These are phyloP conservation scores for Coniochaeta sp. DNA, from an alignment of 2,329 filamentous ascomycete species.

Conservation along the genomic window DNA sequence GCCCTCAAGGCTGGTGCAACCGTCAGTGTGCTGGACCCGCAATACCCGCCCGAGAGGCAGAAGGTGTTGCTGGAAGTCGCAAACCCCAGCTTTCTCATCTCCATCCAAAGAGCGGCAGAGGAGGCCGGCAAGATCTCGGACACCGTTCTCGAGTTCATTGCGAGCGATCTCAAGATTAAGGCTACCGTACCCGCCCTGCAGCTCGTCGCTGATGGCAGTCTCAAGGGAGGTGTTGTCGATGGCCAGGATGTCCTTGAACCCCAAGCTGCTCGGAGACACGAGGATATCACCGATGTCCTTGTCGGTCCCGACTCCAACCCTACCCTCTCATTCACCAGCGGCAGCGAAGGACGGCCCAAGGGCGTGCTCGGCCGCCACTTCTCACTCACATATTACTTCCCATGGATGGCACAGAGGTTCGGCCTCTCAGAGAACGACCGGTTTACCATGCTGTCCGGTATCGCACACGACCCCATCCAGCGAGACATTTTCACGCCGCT, in stretches of 20 bases:
- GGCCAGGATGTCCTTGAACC: constrained; percentile 57
- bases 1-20: constrained; percentile 54
- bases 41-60: constrained; percentile 74
- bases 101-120: constrained; percentile 63
- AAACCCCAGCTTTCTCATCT: constrained; percentile 60
- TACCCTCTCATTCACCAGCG: constrained; percentile 68
- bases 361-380: constrained; percentile 85
- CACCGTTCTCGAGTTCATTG: constrained; percentile 57
- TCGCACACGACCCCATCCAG: constrained; percentile 68
- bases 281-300: constrained; percentile 60
- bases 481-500: constrained; percentile 84
- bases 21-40: constrained; percentile 67
- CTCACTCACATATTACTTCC: constrained; percentile 77
- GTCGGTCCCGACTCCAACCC: constrained; percentile 82
- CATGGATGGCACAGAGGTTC: constrained; percentile 88
- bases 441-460: constrained; percentile 81
- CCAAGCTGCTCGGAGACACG: constrained; percentile 45
- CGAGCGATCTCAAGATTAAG: constrained; percentile 64
- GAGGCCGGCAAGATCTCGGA: constrained; percentile 52
- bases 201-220: constrained; percentile 61
- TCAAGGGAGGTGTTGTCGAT: constrained; percentile 61
- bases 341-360: constrained; percentile 71
- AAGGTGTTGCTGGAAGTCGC: constrained; percentile 70
- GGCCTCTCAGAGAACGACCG: constrained; percentile 62
- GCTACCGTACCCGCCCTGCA: constrained; percentile 68